These are phyloP conservation scores for Suhomyces guaymorum DNA, from an alignment of 1,139 yeast species.

Conservation along the genomic window DNA sequence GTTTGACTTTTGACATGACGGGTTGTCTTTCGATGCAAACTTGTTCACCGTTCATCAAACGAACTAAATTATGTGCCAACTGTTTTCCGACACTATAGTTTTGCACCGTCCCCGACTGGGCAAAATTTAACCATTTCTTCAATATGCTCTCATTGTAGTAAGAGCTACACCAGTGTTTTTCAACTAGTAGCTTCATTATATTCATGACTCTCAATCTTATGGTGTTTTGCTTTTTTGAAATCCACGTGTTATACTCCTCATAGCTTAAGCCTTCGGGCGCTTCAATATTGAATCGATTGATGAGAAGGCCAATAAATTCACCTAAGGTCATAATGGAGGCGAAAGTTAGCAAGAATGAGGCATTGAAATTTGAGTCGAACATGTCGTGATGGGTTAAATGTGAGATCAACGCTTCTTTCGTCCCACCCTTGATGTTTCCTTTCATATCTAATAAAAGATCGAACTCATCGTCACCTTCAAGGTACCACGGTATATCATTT, in stretches of 20 bases:
- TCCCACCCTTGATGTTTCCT: slow-evolving; percentile 83
- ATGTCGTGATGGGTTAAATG: slow-evolving; percentile 80
- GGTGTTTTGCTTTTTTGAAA: slow-evolving; percentile 65
- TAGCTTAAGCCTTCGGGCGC: slow-evolving; percentile 89
- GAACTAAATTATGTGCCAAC: slow-evolving; percentile 27
- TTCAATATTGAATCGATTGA: slow-evolving; percentile 65
- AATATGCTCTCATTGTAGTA: slow-evolving; percentile 54
- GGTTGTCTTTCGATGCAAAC: slow-evolving; percentile 36
- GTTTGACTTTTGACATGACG: slow-evolving; percentile 27
- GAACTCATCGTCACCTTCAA: slow-evolving; percentile 75
- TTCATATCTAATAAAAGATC: slow-evolving; percentile 71
- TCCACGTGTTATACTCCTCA: slow-evolving; percentile 84
- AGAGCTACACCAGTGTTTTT: slow-evolving; percentile 74
- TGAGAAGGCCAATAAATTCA: slow-evolving; percentile 62
- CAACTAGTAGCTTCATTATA: slow-evolving; percentile 69
- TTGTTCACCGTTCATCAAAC: slow-evolving; percentile 34
- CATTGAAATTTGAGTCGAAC: slow-evolving; percentile 66
- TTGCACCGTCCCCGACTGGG: slow-evolving; percentile 49
- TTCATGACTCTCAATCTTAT: slow-evolving; percentile 70
- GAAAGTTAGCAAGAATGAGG: slow-evolving; percentile 73
- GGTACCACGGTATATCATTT: slow-evolving; percentile 70
- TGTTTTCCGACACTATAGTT: slow-evolving; percentile 39
- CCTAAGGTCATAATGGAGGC: slow-evolving; percentile 72
- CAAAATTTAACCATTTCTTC: slow-evolving; percentile 58
- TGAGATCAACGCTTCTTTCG: slow-evolving; percentile 76